A percentile compares a stretch with the other conserved stretches of the same genome.
Evolutionary conservation across 805 yeast species (phyloP).

Genomic region (Grigorovia yakushimaensis): DNA sequence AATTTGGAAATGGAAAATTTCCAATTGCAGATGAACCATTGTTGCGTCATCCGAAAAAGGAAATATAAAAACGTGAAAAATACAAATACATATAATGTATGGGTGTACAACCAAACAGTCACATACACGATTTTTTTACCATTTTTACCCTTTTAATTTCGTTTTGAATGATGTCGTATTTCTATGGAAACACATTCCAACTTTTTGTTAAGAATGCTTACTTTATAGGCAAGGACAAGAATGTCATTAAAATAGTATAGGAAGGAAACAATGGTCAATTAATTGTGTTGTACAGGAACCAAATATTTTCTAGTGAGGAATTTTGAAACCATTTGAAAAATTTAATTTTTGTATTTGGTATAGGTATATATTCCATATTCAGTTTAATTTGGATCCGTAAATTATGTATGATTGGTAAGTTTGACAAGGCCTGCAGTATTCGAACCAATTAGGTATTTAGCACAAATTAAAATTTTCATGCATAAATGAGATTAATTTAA

Average conservation of each 20-base stretch:
- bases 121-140: background rate
- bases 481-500: background rate
- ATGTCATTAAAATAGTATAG: too few relatives aligned
- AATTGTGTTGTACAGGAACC: too few relatives aligned
- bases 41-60: background rate
- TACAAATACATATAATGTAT: background rate
- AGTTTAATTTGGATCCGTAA: too few relatives aligned
- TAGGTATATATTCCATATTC: too few relatives aligned
- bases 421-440: background rate
- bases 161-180: background rate
- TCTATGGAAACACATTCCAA: too few relatives aligned
- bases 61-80: background rate
- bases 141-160: background rate
- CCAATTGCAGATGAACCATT: background rate
- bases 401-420: too few relatives aligned
- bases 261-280: too few relatives aligned
- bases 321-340: too few relatives aligned
- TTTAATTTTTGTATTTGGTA: too few relatives aligned
- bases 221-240: too few relatives aligned
- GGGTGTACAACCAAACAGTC: background rate
- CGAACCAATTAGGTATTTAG: background rate
- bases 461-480: background rate
- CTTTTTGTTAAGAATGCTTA: too few relatives aligned
- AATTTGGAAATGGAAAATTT: background rate
- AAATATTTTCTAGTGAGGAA: too few relatives aligned